Percentiles rank a stretch among this genome's conserved stretches.
Conservation (phyloP, 768 basidiomycete genomes). For the Pleurotus sapidus region DNA sequence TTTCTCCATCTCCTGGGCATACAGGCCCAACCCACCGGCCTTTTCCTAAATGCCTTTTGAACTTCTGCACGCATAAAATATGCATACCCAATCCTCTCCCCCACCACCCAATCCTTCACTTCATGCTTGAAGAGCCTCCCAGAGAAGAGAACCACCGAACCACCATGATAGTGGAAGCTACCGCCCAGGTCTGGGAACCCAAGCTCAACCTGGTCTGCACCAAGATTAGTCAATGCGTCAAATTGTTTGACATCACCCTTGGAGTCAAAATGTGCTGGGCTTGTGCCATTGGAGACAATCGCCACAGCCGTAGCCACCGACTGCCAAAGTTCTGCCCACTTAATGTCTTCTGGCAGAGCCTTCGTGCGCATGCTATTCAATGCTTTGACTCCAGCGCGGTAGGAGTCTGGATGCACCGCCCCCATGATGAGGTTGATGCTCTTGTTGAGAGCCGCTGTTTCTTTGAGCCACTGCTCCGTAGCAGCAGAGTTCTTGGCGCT, state of each 20-base stretch:
- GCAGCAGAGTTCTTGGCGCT: background rate
- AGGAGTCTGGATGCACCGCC: background rate
- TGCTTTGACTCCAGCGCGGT: background rate
- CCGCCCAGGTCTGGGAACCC: background rate
- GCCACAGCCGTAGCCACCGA: background rate
- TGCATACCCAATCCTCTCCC: background rate
- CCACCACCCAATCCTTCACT: background rate
- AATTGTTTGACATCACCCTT: background rate
- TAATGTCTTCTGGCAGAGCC: background rate
- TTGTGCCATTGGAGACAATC: background rate
- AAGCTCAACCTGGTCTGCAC: background rate
- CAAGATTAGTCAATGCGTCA: background rate
- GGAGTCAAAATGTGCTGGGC: background rate
- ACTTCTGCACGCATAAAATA: conserved; percentile 1
- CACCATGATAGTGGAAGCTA: background rate
- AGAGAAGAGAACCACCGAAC: background rate
- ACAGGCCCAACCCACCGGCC: background rate
- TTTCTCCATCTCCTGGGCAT: too few relatives aligned
- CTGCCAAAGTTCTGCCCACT: background rate
- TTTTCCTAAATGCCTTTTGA: background rate
- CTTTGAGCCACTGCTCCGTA: background rate
- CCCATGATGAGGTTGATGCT: background rate
- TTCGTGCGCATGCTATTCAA: background rate
- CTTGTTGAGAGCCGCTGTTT: background rate
- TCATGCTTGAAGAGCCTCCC: background rate